Evolutionary conservation across 352 stramenopile genomes (phyloP).

Genomic region (Hyaloperonospora arabidopsidis): DNA sequence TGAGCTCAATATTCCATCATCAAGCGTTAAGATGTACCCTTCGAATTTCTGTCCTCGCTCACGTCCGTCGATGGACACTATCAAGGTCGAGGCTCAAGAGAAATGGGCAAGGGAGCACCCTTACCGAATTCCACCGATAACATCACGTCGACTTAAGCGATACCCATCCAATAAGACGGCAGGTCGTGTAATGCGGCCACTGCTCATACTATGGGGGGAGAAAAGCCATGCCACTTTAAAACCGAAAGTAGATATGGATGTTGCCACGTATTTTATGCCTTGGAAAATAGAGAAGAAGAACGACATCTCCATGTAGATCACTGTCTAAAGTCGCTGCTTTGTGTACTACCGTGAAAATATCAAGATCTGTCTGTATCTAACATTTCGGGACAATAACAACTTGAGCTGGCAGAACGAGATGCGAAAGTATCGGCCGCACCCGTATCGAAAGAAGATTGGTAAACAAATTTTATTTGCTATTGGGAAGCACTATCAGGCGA

Average conservation of each 20-base stretch:
- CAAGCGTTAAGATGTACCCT: background rate
- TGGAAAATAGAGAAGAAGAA: too few relatives aligned
- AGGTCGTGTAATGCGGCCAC: background rate
- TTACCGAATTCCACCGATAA: background rate
- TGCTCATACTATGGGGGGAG: background rate
- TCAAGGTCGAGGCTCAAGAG: background rate
- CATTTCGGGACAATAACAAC: background rate
- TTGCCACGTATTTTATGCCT: too few relatives aligned
- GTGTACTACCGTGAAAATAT: background rate
- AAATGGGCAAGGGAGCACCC: background rate
- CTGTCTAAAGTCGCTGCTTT: background rate
- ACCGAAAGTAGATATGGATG: background rate
- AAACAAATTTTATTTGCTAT: background rate
- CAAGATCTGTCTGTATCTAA: background rate
- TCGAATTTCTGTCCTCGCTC: background rate
- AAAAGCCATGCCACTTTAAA: background rate
- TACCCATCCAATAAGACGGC: background rate
- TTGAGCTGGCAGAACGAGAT: background rate
- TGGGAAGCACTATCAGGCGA: background rate
- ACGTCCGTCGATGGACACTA: background rate
- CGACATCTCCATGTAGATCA: too few relatives aligned
- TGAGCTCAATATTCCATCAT: background rate
- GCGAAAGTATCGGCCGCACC: background rate
- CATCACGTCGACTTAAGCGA: background rate
- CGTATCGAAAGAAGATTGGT: background rate